These are phyloP conservation scores for Scheffersomyces stipitis DNA, from an alignment of 805 yeast genomes.

Conservation along the genomic window DNA sequence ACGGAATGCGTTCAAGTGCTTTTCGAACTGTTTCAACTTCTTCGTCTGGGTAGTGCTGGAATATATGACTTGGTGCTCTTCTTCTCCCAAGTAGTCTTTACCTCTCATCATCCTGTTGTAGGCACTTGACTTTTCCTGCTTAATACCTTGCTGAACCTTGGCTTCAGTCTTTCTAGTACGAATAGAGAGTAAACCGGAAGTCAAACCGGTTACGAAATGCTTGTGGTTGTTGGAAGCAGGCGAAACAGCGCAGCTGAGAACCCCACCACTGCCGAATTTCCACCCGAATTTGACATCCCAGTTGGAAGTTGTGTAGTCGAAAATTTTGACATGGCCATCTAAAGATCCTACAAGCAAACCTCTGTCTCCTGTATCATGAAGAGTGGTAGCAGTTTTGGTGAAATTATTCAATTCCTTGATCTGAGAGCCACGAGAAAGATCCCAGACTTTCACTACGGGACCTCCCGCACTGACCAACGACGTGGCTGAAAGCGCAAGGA, in stretches of 20 bases:
- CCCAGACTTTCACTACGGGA: constrained; percentile 86
- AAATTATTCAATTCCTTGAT: constrained; percentile 78
- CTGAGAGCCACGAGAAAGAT: constrained; percentile 72
- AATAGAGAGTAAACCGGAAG: constrained; percentile 84
- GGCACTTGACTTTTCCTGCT: constrained; percentile 54
- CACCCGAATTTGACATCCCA: constrained; percentile 95
- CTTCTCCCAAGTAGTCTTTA: constrained; percentile 85
- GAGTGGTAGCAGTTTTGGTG: constrained; percentile 89
- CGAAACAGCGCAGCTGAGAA: constrained; percentile 83
- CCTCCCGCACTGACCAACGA: constrained; percentile 81
- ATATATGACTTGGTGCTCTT: constrained; percentile 68
- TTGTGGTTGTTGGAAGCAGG: constrained; percentile 62
- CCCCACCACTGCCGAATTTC: constrained; percentile 91
- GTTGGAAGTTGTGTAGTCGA: constrained; percentile 67
- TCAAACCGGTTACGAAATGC: constrained; percentile 87
- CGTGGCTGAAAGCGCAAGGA: constrained; percentile 71
- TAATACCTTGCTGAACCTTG: constrained; percentile 50
- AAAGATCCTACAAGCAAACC: constrained; percentile 92
- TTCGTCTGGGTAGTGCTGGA: constrained; percentile 56
- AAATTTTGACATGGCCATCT: constrained; percentile 96
- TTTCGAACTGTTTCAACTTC: constrained; percentile 79
- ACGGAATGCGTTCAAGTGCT: constrained; percentile 78
- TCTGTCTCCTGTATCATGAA: constrained; percentile 68
- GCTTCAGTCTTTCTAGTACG: constrained; percentile 80
- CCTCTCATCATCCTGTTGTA: constrained; percentile 87